phyloP scores from a whole-genome alignment of 805 yeast genomes.

The Alloascoidea africana region DNA sequence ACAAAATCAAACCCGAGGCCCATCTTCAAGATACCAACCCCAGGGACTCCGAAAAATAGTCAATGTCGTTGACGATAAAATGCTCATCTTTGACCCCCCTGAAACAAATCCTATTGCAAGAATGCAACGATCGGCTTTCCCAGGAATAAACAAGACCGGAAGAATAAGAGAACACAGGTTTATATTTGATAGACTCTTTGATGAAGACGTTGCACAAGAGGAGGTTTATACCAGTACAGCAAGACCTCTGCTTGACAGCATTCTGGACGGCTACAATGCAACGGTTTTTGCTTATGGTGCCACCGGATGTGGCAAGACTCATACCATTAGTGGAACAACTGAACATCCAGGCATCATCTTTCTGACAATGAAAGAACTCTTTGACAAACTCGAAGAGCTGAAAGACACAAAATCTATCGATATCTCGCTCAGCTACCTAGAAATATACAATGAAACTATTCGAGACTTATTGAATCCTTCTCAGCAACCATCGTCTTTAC shows the following conservation, averaged over 20 bases:
- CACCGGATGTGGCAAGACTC: constrained; percentile 96
- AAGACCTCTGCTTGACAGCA: constrained; percentile 53
- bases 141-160: constrained; percentile 17
- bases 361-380: constrained; percentile 64
- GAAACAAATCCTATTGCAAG: constrained; percentile 44
- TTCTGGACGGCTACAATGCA: constrained; percentile 76
- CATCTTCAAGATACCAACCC: constrained; percentile 16
- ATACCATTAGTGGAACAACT: constrained; percentile 68
- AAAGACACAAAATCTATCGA: constrained; percentile 42
- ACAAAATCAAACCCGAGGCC: constrained; percentile 9
- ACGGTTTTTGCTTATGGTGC: constrained; percentile 96
- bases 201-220: constrained; percentile 44
- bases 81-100: constrained; percentile 80
- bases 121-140: constrained; percentile 26
- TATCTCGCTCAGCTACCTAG: constrained; percentile 47
- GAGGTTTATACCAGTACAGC: constrained; percentile 58
- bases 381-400: constrained; percentile 38
- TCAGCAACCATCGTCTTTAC: constrained; percentile 18
- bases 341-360: constrained; percentile 69
- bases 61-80: constrained; percentile 68
- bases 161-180: constrained; percentile 62
- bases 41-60: constrained; percentile 53
- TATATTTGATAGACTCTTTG: constrained; percentile 71
- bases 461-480: constrained; percentile 61
- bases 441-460: constrained; percentile 84